Conservation (phyloP, 106 monocot species). For the Dendrobium nobile region DNA sequence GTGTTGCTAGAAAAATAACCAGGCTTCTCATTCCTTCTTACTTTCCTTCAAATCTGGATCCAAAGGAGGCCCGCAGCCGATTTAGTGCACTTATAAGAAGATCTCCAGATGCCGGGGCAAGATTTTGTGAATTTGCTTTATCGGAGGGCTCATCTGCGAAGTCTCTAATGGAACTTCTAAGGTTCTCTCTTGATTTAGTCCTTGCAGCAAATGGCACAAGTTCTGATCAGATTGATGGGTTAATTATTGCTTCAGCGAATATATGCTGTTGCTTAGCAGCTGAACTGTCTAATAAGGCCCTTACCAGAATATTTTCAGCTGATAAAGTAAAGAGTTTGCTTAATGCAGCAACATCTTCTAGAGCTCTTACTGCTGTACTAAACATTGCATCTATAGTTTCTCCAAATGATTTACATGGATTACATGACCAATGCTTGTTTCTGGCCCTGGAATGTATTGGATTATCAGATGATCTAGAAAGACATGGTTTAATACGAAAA, state of each 20-base stretch:
- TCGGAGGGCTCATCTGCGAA: constrained; percentile 66
- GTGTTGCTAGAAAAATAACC: constrained; percentile 77
- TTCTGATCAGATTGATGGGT: constrained; percentile 55
- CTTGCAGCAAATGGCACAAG: constrained; percentile 39
- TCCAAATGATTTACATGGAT: constrained; percentile 34
- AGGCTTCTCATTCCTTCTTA: constrained; percentile 83
- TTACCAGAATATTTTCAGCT: constrained; percentile 43
- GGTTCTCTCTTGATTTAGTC: constrained; percentile 30
- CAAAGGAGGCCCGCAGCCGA: constrained; percentile 67
- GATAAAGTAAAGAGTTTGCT: constrained; percentile 56
- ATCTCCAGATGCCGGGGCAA: constrained; percentile 75
- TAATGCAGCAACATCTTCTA: constrained; percentile 33
- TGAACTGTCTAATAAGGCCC: constrained; percentile 34
- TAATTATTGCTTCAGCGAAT: constrained; percentile 64
- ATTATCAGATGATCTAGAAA: constrained; percentile 48
- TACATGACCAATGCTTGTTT: constrained; percentile 43
- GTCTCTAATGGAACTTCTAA: constrained; percentile 72
- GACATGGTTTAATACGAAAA: constrained; percentile 36
- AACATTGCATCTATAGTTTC: constrained; percentile 48
- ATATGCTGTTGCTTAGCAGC: constrained; percentile 43
- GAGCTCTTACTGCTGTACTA: constrained; percentile 51
- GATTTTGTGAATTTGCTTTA: constrained; percentile 88
- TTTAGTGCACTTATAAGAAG: constrained; percentile 75
- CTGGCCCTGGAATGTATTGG: constrained; percentile 32
- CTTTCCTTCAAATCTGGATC: constrained; percentile 62